Conservation (phyloP, 2,329 filamentous ascomycete genomes). For the Beauveria sp. region DNA sequence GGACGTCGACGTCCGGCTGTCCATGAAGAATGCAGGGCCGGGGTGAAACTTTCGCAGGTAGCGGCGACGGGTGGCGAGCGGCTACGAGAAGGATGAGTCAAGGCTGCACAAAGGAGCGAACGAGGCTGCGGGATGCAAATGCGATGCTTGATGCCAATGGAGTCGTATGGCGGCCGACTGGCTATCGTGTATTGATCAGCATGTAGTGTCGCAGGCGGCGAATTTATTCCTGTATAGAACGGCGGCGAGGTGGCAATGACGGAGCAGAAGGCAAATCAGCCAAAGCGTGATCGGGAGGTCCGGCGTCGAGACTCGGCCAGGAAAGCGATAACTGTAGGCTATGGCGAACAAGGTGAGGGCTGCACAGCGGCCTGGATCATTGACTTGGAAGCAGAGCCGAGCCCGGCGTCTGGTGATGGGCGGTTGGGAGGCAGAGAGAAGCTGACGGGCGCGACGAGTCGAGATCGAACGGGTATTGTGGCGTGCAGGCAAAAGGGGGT, state of each 20-base stretch:
- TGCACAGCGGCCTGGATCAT: constrained; percentile 2
- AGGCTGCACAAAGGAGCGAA: neutral
- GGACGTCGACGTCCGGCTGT: constrained; percentile 29
- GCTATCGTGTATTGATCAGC: neutral
- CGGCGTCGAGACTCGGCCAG: neutral
- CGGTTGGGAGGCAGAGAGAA: neutral
- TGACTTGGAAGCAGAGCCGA: neutral
- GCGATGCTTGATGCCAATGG: neutral
- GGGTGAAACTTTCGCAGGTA: neutral
- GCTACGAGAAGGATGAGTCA: neutral
- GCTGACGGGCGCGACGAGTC: constrained; percentile 2
- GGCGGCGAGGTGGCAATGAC: constrained; percentile 1
- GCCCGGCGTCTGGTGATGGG: neutral
- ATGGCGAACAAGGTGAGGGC: constrained; percentile 1
- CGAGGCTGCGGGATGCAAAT: constrained; percentile 5
- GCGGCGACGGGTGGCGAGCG: constrained; percentile 4
- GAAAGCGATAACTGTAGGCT: constrained; percentile 1
- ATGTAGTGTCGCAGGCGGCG: neutral
- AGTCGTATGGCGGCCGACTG: neutral
- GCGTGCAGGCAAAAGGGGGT: constrained; percentile 6
- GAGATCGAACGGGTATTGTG: constrained; percentile 2
- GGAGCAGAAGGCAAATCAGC: neutral
- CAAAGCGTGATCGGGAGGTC: neutral
- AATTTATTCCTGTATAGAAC: neutral
- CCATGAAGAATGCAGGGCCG: constrained; percentile 24